Conservation (phyloP, 139 green algal species). For the Chlamydomonas eustigma region DNA sequence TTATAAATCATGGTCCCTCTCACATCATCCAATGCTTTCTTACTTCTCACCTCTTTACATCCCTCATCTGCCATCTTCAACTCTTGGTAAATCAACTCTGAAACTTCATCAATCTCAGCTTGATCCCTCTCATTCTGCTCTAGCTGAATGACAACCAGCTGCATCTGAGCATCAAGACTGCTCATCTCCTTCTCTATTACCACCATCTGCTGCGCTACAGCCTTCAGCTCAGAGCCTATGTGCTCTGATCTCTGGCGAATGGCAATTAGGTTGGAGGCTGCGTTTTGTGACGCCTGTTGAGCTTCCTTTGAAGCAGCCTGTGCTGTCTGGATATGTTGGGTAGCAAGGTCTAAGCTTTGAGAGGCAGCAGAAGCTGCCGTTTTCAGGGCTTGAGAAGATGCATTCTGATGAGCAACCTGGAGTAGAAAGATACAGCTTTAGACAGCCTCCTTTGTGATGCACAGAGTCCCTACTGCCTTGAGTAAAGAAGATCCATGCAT, state of each 20-base stretch:
- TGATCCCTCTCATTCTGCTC: neutral
- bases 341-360: neutral
- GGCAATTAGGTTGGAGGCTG: neutral
- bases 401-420: neutral
- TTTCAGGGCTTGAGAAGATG: neutral
- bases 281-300: neutral
- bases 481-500: too few species aligned
- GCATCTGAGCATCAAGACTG: neutral
- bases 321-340: too few species aligned
- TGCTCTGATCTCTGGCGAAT: neutral
- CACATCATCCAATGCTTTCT: too few species aligned
- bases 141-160: neutral
- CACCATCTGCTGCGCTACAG: neutral
- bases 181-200: neutral
- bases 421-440: too few species aligned
- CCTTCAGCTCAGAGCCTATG: neutral
- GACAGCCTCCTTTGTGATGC: too few species aligned
- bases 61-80: neutral
- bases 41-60: neutral
- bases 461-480: too few species aligned
- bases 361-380: neutral
- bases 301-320: too few species aligned
- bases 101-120: neutral
- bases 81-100: neutral
- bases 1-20: too few species aligned